Evolutionary conservation across 2,329 filamentous ascomycete species (phyloP).

Genomic region (Hymenoscyphus albidus): DNA sequence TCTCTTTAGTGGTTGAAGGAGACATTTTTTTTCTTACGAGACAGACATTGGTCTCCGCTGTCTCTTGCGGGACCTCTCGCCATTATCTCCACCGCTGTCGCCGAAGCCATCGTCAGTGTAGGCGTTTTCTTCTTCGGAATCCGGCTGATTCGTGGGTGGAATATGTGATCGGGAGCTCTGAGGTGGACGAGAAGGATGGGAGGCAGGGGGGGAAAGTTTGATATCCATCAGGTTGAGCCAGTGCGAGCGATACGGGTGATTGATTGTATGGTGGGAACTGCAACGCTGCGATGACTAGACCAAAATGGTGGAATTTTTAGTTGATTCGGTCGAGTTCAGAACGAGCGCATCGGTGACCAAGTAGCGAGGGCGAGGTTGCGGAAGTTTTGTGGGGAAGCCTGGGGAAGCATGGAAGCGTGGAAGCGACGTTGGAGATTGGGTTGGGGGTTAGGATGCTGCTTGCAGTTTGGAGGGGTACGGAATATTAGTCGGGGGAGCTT

Average conservation of each 20-base stretch:
- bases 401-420: not conserved
- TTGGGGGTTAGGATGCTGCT: not conserved
- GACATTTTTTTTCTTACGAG: conserved; percentile 39
- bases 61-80: conserved; percentile 41
- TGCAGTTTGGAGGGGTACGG: too few relatives aligned
- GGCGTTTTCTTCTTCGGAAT: conserved; percentile 34
- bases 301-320: not conserved
- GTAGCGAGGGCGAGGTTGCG: not conserved
- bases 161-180: conserved; percentile 10
- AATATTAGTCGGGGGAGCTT: too few relatives aligned
- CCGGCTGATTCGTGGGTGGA: conserved; percentile 28
- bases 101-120: conserved; percentile 28
- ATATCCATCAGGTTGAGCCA: conserved; percentile 26
- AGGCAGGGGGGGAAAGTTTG: conserved; percentile 30
- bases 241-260: not conserved
- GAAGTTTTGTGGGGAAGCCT: conserved; percentile 1
- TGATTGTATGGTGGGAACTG: not conserved
- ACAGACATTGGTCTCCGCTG: conserved; percentile 48
- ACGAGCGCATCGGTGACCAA: not conserved
- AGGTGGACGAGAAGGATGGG: conserved; percentile 25
- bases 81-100: conserved; percentile 33
- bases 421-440: not conserved
- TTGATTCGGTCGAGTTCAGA: not conserved
- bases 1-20: conserved; percentile 21
- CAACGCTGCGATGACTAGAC: not conserved